Base-by-base conservation (phyloP, 73 alveolate species). In the Paramecium biaurelia region DNA sequence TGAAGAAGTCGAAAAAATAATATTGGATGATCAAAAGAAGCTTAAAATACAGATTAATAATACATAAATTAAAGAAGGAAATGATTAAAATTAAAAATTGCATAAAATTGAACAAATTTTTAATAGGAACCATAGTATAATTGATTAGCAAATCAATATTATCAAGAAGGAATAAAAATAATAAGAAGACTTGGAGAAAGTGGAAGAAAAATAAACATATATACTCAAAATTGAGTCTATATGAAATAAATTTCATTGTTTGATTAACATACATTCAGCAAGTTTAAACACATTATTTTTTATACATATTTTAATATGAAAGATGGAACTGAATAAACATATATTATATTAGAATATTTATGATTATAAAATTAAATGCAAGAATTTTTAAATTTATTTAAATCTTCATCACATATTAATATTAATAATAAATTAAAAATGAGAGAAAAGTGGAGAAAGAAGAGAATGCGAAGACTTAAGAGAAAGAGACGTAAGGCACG, bases 401-500 rank as follows among this genome's bases (percentile, higher is more conserved):
- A 63, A 63, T 63, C 84, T 63, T 63, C 49, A 26, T 53, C 12
- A 26, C 26, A 11, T 2, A 63, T 63, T 63, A 63, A 63, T 63
- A 63, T 63, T 63, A 63, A 63, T 9, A 63, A 63, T 63, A 63
- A 63, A 11, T 53, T 4, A 53, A 53, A 63, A 89, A 89, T 89
- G 94, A 89, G 94, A 89, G 94, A 89, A 49, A 89, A 89, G 92
- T 89, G 94, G 94, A 45, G 94, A 89, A 89, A 89, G 94, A 89
- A 89, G 90, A 89, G 94, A 89, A 89, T 89, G 94, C 85, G 94
- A 89, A 89, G 94, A 70, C 84, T 89, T 21, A 89, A 89, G 87
- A 89, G 94, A 89, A 89, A 89, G 94, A 89, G 94, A 89, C 85
- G 94, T 58, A 89, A 82, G 87, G 92, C 85, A 43, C 79, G 90